Base-by-base conservation (phyloP, 768 basidiomycete species). In the Serpula lacrymans region DNA sequence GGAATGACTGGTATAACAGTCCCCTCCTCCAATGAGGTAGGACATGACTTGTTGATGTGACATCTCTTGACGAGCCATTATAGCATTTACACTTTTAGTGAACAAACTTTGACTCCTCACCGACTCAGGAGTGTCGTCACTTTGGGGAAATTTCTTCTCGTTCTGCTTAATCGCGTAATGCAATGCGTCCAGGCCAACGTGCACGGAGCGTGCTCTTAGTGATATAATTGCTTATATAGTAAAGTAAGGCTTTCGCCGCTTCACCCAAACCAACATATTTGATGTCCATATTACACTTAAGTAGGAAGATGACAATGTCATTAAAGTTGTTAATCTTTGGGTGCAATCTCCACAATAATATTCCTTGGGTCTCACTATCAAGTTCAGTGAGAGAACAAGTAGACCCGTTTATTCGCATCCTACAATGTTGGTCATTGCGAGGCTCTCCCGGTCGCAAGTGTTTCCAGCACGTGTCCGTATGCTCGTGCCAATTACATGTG, bases 181-280 rank as follows among this genome's bases (percentile, higher is more conserved):
- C 0, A 53, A 6, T 1, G 49, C 50, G 0, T 33, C 35, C 2
- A 56, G 31, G 9, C 54, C 45, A 13, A 45, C 42, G 30, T 63
- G 51, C 1, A 51, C 34, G 42, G 0, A 64, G n/a, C 1, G 39
- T 22, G 3, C 43, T 12, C 35, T 67, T 68, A 0, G 66, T 65
- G n/a, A 67, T 60, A 37, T 68, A 68, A 37, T 67, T 64, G 0
- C 65, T 65, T 4, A 68, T 48, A 29, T 68, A 68, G 37, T 55
- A 65, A 14, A 67, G 25, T 1, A 61, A 47, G 0, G 62, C 62
- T 31, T 60, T 65, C 0, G 62, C 62, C 2, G 55, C 53, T 13
- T 49, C 45, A 1, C 65, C 63, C 0, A 63, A 64, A 0, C 57
- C 57, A 16, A 68, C 58, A 33, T 47, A 61, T 32, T 65, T 62